These are phyloP conservation scores for Alternaria postmessia DNA, from an alignment of 2,329 filamentous ascomycete species.

Conservation along the genomic window DNA sequence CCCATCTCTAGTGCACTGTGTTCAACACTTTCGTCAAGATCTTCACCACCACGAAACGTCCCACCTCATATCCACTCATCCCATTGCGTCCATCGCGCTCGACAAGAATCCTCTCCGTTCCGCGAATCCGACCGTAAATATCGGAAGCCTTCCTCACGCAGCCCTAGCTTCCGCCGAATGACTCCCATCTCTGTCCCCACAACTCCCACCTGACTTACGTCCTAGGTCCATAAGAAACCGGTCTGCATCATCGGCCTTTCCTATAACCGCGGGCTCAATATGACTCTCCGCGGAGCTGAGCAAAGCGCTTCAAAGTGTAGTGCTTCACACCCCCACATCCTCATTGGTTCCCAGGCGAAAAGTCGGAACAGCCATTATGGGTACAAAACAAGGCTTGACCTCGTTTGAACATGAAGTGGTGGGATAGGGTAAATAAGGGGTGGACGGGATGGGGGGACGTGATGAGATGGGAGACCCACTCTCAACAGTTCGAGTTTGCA, in stretches of 20 bases:
- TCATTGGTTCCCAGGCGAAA: neutral
- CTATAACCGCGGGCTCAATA: neutral
- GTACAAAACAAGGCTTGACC: neutral
- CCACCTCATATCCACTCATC: neutral
- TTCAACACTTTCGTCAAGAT: neutral
- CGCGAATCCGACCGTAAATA: neutral
- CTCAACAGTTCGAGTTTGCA: conserved; percentile 29
- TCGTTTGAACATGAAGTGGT: neutral
- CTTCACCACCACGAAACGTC: neutral
- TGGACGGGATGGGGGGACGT: neutral
- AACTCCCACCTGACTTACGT: neutral
- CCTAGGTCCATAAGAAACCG: neutral
- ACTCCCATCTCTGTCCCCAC: neutral
- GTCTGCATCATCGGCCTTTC: neutral
- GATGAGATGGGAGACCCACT: conserved; percentile 20
- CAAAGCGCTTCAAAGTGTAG: neutral
- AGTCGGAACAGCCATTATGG: neutral
- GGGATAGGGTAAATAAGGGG: conserved; percentile 5
- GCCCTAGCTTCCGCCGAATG: conserved; percentile 12
- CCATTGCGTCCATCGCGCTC: neutral
- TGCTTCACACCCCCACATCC: neutral
- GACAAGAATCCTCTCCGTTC: neutral
- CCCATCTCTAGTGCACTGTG: neutral
- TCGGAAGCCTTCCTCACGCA: conserved; percentile 9
- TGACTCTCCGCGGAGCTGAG: neutral